phyloP scores from a whole-genome alignment of 495 filamentous ascomycete species.

The Cenococcum geophilum region DNA sequence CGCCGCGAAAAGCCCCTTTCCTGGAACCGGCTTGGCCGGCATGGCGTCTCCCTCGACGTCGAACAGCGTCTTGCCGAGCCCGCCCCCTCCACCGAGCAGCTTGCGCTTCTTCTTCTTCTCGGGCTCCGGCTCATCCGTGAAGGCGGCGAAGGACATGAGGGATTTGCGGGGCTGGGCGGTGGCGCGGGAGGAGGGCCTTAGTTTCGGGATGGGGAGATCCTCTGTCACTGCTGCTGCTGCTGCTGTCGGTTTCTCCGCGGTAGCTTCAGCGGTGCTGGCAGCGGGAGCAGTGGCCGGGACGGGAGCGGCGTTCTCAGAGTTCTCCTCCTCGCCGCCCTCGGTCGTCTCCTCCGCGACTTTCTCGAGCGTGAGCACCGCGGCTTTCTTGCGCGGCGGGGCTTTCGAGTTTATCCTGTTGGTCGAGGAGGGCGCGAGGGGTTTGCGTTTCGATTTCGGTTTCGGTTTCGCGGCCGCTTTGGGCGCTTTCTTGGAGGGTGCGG shows the following conservation, averaged over 20 bases:
- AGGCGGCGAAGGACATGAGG: conserved; percentile 38
- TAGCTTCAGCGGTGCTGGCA: conserved; percentile 22
- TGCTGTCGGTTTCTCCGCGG: conserved; percentile 26
- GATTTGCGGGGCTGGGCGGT: conserved; percentile 36
- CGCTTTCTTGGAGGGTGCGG: conserved; percentile 35
- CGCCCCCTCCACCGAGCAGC: conserved; percentile 54
- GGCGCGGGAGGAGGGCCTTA: conserved; percentile 21
- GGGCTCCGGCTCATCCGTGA: conserved; percentile 43
- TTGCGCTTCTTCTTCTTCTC: conserved; percentile 70
- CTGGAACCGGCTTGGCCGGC: conserved; percentile 34
- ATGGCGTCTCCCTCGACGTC: conserved; percentile 62
- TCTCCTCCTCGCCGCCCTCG: conserved; percentile 24
- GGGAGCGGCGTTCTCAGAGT: conserved; percentile 25
- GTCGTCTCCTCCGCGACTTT: conserved; percentile 47
- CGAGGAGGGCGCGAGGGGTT: conserved; percentile 28
- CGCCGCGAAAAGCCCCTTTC: conserved; percentile 34
- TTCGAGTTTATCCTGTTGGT: conserved; percentile 31
- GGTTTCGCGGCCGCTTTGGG: conserved; percentile 26
- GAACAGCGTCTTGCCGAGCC: conserved; percentile 60
- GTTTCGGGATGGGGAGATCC: conserved; percentile 22
- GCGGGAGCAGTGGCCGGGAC: too few species aligned
- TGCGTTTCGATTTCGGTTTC: conserved; percentile 27
- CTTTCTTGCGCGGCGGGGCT: conserved; percentile 41
- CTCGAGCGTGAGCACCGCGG: conserved; percentile 41
- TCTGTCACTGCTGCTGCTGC: too few species aligned